phyloP scores from a whole-genome alignment of 176 grass and related monocot genomes.

The Panicum miliaceum region DNA sequence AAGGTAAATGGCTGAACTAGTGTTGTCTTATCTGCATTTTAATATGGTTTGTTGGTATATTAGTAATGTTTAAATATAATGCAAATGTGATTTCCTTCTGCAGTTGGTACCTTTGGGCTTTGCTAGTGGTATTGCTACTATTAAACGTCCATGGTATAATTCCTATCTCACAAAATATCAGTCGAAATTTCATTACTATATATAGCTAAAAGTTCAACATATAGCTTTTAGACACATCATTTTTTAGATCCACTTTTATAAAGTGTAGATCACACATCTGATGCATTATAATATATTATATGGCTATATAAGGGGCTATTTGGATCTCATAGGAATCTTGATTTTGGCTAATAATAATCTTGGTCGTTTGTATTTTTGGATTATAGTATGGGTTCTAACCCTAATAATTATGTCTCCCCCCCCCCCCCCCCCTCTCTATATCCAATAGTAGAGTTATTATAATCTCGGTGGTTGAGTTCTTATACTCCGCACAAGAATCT shows the following conservation, averaged over 20 bases:
- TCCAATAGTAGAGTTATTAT: too few species aligned
- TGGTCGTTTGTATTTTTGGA: too few species aligned
- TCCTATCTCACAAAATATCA: neutral
- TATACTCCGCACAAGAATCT: too few species aligned
- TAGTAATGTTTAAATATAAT: neutral
- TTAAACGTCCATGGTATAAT: slow-evolving; percentile 78
- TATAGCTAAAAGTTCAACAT: neutral
- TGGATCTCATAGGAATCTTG: too few species aligned
- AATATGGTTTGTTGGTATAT: neutral
- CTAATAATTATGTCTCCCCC: too few species aligned
- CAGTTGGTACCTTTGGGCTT: slow-evolving; percentile 89
- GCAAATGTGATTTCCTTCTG: slow-evolving; percentile 3
- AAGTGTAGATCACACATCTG: neutral
- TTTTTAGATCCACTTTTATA: neutral
- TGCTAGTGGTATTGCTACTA: slow-evolving; percentile 86
- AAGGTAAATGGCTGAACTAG: slow-evolving; percentile 52
- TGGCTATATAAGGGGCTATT: too few species aligned
- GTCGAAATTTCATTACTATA: neutral
- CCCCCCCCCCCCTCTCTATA: too few species aligned
- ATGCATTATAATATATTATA: neutral
- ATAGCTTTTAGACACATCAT: neutral
- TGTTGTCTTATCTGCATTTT: neutral
- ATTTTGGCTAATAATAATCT: too few species aligned
- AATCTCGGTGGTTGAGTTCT: too few species aligned
- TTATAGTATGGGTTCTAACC: too few species aligned